Percentiles rank a stretch among this genome's conserved stretches.
Conservation (phyloP, 768 basidiomycete genomes). For the Leccinum subgranulosum region DNA sequence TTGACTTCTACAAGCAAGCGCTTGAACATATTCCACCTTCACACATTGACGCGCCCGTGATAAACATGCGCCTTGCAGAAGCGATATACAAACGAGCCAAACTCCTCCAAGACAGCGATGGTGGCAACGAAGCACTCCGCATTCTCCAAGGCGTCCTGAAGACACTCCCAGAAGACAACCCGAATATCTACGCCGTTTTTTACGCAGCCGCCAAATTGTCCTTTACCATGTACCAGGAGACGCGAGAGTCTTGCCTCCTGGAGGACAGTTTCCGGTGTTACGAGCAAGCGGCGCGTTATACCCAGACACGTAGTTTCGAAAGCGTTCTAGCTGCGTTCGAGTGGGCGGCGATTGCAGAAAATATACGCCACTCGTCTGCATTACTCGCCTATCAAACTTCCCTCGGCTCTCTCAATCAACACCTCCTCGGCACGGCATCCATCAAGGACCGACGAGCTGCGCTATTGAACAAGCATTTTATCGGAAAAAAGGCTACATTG, state of each 20-base stretch:
- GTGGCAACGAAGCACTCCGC: not conserved
- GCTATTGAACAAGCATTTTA: constrained; percentile 7
- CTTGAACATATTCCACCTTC: constrained; percentile 6
- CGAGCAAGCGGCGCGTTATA: constrained; percentile 11
- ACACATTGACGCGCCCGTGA: constrained; percentile 9
- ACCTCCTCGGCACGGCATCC: constrained; percentile 18
- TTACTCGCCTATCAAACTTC: constrained; percentile 22
- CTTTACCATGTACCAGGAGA: not conserved
- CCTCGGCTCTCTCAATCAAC: constrained; percentile 16
- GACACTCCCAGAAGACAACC: constrained; percentile 9
- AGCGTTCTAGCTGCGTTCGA: constrained; percentile 10
- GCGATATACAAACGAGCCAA: constrained; percentile 2
- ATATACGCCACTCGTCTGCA: constrained; percentile 13
- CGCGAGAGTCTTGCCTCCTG: not conserved
- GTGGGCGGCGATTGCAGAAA: constrained; percentile 14
- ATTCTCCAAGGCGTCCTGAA: not conserved
- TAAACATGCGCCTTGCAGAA: not conserved
- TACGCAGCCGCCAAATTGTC: not conserved
- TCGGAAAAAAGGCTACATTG: constrained; percentile 3
- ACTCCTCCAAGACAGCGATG: not conserved
- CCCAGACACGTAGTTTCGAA: not conserved
- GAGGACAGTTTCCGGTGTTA: constrained; percentile 14
- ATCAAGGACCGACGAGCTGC: constrained; percentile 13
- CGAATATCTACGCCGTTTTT: not conserved
- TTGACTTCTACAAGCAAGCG: constrained; percentile 7